Base-by-base conservation (phyloP, 148 eudicot species). In the Bassia scoparia region DNA sequence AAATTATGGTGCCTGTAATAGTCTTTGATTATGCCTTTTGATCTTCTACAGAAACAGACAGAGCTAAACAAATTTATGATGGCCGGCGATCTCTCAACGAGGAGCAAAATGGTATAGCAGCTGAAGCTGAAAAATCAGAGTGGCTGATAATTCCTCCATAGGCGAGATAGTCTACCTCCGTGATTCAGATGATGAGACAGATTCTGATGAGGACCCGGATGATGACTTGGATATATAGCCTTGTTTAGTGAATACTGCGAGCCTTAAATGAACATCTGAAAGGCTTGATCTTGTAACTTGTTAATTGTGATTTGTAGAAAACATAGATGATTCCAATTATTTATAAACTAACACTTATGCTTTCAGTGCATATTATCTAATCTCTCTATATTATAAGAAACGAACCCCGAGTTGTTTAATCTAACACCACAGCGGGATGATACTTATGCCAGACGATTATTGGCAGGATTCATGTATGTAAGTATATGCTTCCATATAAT, bases 131-230 rank as follows among this genome's bases (percentile, higher is more conserved):
- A 73, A 83, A 84, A 56, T 33, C 67, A 61, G 62, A 37, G 64
- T 48, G 13, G 46, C 52, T 17, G 87, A 80, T 71, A 89, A 80
- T 67, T 76, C 91, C 67, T 86, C 84, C 33, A 80, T 31, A 77
- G 97, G 98, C 14, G 96, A 91, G 83, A 95, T 95, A 12, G 76
- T 87, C 61, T 95, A 95, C 78, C 71, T 88, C 67, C 97, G 99
- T 65, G 99, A 95, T 86, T 95, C 99, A 73, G 97, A 95, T 59
- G 99, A 95, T 77, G 99, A 95, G 80, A 84, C 97, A 26, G 99
- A 95, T 79, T 95, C 84, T 12, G 84, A 81, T 59, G 84, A 81
- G 56, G 84, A 81, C 67, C 81, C 81, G 48, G 84, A 81, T 69
- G 84, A 81, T 59, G 84, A 95, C 80, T 82, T 95, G 83, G 97